Conservation (phyloP, 169 alveolate species). For the Eimeria falciformis region DNA sequence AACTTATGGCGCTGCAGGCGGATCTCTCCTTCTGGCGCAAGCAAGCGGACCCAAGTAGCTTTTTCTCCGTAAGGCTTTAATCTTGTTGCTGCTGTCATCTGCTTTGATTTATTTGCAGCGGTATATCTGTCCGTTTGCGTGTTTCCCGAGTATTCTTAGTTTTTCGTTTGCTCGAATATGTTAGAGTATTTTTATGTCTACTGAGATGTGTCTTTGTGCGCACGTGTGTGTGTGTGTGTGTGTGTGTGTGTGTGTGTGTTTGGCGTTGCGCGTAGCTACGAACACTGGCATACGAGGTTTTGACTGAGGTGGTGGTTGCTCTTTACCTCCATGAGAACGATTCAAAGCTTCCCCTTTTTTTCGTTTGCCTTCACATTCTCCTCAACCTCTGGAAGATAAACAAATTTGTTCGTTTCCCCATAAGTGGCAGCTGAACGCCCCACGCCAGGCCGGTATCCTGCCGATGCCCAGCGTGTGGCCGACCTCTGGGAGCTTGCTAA, state of each 20-base stretch:
- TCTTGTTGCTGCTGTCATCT: background rate
- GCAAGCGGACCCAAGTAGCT: slow-evolving; percentile 9
- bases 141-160: background rate
- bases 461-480: too few species aligned
- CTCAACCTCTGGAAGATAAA: slow-evolving; percentile 5
- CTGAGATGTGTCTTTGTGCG: too few species aligned
- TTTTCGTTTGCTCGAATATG: too few species aligned
- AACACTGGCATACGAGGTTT: slow-evolving; percentile 25
- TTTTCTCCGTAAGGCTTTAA: background rate
- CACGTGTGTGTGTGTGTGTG: background rate
- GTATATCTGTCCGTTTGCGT: background rate
- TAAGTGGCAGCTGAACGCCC: background rate
- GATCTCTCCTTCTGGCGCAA: slow-evolving; percentile 14
- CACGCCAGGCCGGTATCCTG: background rate
- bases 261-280: background rate
- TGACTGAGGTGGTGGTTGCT: slow-evolving; percentile 15
- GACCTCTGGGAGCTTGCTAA: too few species aligned
- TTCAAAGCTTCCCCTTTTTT: background rate
- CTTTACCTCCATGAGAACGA: slow-evolving; percentile 16
- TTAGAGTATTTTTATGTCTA: too few species aligned
- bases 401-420: background rate
- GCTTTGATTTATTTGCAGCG: background rate
- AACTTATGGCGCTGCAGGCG: slow-evolving; percentile 25
- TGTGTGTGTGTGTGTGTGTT: background rate
- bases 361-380: slow-evolving; percentile 18